Conservation (phyloP, 441 rosid species). For the Breynia disticha region DNA sequence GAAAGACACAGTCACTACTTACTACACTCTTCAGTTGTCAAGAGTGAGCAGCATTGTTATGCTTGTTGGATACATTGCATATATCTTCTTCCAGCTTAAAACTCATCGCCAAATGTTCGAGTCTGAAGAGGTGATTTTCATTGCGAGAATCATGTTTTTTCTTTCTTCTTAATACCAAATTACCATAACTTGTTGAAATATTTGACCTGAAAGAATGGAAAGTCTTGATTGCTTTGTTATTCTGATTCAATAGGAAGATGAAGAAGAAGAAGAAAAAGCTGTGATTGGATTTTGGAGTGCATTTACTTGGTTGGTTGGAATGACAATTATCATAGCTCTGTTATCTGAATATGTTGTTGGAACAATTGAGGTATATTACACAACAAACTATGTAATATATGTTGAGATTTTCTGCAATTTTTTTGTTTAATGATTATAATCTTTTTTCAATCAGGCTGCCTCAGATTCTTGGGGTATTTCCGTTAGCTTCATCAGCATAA, state of each 20-base stretch:
- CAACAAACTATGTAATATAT: not conserved
- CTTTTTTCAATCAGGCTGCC: conserved; percentile 41
- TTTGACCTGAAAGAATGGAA: no score
- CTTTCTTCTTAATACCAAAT: no score
- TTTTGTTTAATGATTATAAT: not conserved
- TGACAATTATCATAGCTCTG: conserved; percentile 63
- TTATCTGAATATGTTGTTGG: conserved; percentile 73
- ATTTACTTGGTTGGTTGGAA: conserved; percentile 65
- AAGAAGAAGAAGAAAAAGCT: conserved; percentile 50
- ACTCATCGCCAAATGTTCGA: conserved; percentile 66
- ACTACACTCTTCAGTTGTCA: conserved; percentile 38
- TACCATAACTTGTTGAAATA: no score
- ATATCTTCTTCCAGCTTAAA: conserved; percentile 59
- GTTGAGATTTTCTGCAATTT: no score
- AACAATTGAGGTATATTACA: conserved; percentile 59
- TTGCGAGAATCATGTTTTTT: no score
- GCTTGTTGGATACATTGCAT: conserved; percentile 55
- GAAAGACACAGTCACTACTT: conserved; percentile 9
- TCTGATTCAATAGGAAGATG: conserved; percentile 19
- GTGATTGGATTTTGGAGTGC: conserved; percentile 82
- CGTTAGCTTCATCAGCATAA: conserved; percentile 76
- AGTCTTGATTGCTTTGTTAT: no score
- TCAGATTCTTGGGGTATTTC: conserved; percentile 88
- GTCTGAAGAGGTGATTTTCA: conserved; percentile 35
- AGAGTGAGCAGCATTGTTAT: conserved; percentile 67